Percentiles rank a stretch among this genome's conserved stretches.
These are phyloP conservation scores for Pezicula radicicola DNA, from an alignment of 2,329 filamentous ascomycete species.

Conservation along the genomic window DNA sequence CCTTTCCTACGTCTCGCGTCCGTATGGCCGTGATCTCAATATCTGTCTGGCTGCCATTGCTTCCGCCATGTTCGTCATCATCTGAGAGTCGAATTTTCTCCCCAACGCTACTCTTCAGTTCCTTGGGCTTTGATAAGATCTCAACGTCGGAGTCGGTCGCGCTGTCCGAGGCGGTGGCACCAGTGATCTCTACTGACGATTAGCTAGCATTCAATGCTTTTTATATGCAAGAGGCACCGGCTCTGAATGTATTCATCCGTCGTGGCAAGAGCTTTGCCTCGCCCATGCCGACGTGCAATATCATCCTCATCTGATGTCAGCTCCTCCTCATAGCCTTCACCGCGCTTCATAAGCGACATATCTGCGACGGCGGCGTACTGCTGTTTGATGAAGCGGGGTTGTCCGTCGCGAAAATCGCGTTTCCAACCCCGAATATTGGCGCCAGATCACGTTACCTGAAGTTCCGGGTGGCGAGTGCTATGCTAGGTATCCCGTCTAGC, in stretches of 20 bases:
- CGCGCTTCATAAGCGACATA: constrained; percentile 13
- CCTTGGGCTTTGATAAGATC: constrained; percentile 6
- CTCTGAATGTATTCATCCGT: constrained; percentile 25
- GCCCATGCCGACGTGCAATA: constrained; percentile 1
- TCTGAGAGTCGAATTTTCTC: neutral
- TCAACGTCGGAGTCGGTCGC: constrained; percentile 18
- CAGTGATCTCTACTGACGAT: constrained; percentile 20
- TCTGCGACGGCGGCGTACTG: neutral
- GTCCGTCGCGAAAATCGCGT: neutral
- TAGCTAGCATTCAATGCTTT: neutral
- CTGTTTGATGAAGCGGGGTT: constrained; percentile 1
- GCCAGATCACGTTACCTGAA: no score
- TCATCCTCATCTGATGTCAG: constrained; percentile 15
- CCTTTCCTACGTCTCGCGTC: constrained; percentile 7
- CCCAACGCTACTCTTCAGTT: neutral
- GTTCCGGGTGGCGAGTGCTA: no score
- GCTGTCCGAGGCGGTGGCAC: constrained; percentile 7
- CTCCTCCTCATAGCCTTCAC: constrained; percentile 11
- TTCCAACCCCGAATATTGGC: no score
- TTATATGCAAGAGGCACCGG: constrained; percentile 4
- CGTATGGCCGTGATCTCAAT: constrained; percentile 12
- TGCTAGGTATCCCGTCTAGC: no score
- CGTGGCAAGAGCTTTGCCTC: constrained; percentile 1
- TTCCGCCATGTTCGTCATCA: neutral
- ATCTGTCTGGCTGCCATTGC: neutral